phyloP scores from a whole-genome alignment of 208 protist species.

The Wallacemonas rigidus region DNA sequence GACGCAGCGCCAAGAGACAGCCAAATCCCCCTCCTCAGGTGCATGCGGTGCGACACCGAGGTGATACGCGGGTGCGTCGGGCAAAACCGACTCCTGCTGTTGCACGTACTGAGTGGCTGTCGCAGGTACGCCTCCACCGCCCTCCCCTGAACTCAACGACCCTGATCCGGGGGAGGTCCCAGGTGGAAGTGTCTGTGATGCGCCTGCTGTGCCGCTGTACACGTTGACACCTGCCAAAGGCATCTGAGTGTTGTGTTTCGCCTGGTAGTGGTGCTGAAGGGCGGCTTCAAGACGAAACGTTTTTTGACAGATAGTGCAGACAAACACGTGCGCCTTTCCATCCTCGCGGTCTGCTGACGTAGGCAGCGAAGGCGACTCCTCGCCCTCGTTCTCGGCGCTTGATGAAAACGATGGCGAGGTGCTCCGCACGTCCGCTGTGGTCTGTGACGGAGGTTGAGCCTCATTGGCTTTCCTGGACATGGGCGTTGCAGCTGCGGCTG shows the following conservation, averaged over 20 bases:
- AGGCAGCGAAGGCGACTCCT: background rate
- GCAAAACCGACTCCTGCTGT: conserved; percentile 58
- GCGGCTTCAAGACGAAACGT: conserved; percentile 88
- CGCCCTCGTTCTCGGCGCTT: background rate
- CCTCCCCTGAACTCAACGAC: background rate
- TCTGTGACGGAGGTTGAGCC: conserved; percentile 5
- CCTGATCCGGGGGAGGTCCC: too few species aligned
- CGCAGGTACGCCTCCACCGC: conserved; percentile 3
- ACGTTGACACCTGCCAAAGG: conserved; percentile 23
- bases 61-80: conserved; percentile 78
- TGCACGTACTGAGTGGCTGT: conserved; percentile 49
- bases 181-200: too few species aligned
- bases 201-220: background rate
- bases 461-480: too few species aligned
- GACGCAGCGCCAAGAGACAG: conserved; percentile 84
- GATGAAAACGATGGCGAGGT: too few species aligned
- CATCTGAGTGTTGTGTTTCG: conserved; percentile 90
- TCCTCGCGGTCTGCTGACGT: conserved; percentile 34
- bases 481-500: too few species aligned
- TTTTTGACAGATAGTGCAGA: conserved; percentile 90
- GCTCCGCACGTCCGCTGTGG: background rate
- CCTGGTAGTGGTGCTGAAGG: conserved; percentile 88
- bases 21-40: conserved; percentile 83
- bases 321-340: conserved; percentile 59
- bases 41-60: conserved; percentile 86